phyloP scores from a whole-genome alignment of 139 green algal genomes.

The Chlamydomonas eustigma region DNA sequence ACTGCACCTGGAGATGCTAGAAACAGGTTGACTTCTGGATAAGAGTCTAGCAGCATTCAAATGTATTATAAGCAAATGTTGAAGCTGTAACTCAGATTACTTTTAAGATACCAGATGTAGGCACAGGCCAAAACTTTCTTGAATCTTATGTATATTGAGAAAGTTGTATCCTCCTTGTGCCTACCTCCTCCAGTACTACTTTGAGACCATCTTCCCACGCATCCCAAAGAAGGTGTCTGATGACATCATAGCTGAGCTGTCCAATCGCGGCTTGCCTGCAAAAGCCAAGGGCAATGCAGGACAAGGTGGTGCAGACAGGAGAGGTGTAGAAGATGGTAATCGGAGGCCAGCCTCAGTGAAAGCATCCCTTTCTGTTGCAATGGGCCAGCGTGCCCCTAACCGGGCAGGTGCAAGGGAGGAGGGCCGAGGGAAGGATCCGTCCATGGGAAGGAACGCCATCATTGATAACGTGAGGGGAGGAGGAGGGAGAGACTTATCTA shows the following conservation, averaged over 20 bases:
- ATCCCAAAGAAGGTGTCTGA: conserved; percentile 87
- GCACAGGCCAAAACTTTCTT: no score
- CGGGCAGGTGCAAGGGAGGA: conserved; percentile 65
- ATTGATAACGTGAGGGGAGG: neutral
- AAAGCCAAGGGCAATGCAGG: conserved; percentile 72
- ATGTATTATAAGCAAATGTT: no score
- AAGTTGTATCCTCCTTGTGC: conserved; percentile 84
- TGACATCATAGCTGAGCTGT: conserved; percentile 63
- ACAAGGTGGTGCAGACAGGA: conserved; percentile 64
- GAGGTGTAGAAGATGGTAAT: conserved; percentile 61
- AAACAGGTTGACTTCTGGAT: no score
- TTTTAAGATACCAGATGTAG: no score
- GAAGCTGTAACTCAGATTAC: no score
- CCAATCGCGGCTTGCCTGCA: conserved; percentile 58
- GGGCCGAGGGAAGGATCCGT: neutral
- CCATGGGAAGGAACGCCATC: neutral
- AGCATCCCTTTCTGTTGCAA: conserved; percentile 82
- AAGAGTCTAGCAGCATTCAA: no score
- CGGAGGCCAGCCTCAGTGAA: conserved; percentile 84
- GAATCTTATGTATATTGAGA: no score
- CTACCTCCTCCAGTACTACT: conserved; percentile 90
- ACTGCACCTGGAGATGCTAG: no score
- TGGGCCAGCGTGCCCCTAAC: conserved; percentile 91
- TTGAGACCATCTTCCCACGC: conserved; percentile 94
- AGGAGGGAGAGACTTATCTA: neutral